Percentiles rank a stretch among this genome's conserved stretches.
Conservation (phyloP, 805 yeast species). For the Kuraishia capsulata region DNA sequence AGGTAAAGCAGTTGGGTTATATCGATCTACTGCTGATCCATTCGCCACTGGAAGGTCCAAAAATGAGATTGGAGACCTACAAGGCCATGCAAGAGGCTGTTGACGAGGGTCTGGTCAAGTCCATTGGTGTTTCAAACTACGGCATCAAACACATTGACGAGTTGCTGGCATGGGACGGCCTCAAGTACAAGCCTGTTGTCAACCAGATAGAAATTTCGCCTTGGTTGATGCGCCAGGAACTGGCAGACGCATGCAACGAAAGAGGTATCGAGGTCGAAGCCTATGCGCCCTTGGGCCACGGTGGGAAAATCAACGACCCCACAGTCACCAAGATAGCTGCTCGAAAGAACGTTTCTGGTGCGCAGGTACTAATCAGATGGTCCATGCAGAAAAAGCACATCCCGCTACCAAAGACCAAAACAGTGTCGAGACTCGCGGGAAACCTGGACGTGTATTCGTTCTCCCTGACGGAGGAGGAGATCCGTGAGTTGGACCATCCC, state of each 20-base stretch:
- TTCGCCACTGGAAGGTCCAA: conserved; percentile 44
- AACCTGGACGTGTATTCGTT: conserved; percentile 51
- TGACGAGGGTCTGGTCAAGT: conserved; percentile 43
- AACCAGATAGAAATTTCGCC: conserved; percentile 83
- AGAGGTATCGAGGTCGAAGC: conserved; percentile 61
- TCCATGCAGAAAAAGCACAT: conserved; percentile 61
- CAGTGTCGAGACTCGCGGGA: conserved; percentile 36
- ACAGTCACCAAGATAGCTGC: conserved; percentile 39
- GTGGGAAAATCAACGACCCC: conserved; percentile 47
- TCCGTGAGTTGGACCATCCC: conserved; percentile 35
- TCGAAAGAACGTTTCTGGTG: conserved; percentile 39
- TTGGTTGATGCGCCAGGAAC: conserved; percentile 62
- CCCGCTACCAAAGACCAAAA: conserved; percentile 61
- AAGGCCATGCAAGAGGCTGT: conserved; percentile 69
- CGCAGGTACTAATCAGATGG: conserved; percentile 68
- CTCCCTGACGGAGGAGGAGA: conserved; percentile 31
- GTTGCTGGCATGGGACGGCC: conserved; percentile 45
- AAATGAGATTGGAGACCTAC: conserved; percentile 52
- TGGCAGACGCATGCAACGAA: conserved; percentile 49
- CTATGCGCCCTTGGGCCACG: conserved; percentile 67
- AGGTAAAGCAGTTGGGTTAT: conserved; percentile 48
- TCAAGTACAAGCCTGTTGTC: conserved; percentile 54
- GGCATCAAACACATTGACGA: conserved; percentile 53
- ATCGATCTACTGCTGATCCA: conserved; percentile 67
- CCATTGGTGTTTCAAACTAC: conserved; percentile 76